A percentile compares a stretch with the other conserved stretches of the same genome.
Evolutionary conservation across 768 basidiomycete species (phyloP).

Genomic region (Terana coerulea): DNA sequence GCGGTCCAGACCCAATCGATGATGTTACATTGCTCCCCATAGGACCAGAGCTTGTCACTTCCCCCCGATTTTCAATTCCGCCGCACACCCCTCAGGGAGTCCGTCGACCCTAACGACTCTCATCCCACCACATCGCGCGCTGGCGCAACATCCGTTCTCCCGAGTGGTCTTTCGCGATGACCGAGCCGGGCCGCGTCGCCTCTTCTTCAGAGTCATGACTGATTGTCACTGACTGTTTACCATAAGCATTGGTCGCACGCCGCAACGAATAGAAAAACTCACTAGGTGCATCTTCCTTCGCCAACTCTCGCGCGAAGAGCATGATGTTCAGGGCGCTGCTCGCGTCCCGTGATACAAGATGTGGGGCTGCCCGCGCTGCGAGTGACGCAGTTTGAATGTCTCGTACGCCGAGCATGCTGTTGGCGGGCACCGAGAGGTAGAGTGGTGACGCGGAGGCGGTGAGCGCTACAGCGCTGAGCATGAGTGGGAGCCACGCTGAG

Average conservation of each 20-base stretch:
- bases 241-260: background rate
- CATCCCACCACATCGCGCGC: background rate
- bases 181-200: background rate
- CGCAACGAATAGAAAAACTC: background rate
- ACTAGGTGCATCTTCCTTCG: background rate
- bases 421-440: background rate
- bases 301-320: background rate
- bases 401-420: background rate
- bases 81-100: too few relatives aligned
- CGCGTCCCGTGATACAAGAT: background rate
- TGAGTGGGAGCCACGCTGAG: background rate
- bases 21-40: too few relatives aligned
- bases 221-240: background rate
- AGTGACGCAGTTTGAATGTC: background rate
- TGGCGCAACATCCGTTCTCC: background rate
- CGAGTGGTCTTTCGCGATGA: background rate
- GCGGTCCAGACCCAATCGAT: too few relatives aligned
- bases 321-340: background rate
- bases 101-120: background rate
- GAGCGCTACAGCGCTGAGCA: background rate
- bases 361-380: background rate
- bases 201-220: background rate
- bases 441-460: constrained; percentile 1
- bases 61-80: too few relatives aligned
- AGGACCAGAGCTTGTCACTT: too few relatives aligned